Evolutionary conservation across 768 basidiomycete genomes (phyloP).

Genomic region (Melanogaster broomeanus): DNA sequence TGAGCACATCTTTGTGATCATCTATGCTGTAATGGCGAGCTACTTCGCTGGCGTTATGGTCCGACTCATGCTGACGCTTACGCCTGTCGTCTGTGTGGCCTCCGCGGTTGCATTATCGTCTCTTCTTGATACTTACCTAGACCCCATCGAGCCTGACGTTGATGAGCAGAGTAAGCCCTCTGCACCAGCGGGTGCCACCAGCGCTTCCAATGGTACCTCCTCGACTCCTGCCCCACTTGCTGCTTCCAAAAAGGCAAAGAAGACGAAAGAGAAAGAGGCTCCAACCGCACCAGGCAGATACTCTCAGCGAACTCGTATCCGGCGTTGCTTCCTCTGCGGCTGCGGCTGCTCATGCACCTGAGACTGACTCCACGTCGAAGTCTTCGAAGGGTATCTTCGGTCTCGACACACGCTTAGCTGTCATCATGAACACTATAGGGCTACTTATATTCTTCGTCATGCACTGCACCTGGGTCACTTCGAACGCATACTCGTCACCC

Average conservation of each 20-base stretch:
- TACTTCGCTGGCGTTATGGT: constrained; percentile 99
- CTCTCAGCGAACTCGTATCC: constrained; percentile 44
- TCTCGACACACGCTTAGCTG: constrained; percentile 76
- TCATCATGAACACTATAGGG: constrained; percentile 72
- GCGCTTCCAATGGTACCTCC: constrained; percentile 16
- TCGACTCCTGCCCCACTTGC: constrained; percentile 32
- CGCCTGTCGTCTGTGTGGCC: constrained; percentile 93
- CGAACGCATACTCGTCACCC: constrained; percentile 94
- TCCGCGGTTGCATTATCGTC: constrained; percentile 90
- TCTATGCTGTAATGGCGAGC: constrained; percentile 92
- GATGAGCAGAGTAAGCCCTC: constrained; percentile 10
- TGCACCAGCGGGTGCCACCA: neutral
- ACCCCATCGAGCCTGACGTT: constrained; percentile 69
- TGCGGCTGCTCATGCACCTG: constrained; percentile 23
- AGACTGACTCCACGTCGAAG: constrained; percentile 8
- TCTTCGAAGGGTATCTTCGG: constrained; percentile 71
- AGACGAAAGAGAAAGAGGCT: constrained; percentile 59
- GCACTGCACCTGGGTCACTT: constrained; percentile 97
- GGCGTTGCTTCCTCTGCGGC: constrained; percentile 37
- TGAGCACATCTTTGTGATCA: constrained; percentile 98
- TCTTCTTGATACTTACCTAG: constrained; percentile 87
- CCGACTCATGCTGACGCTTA: constrained; percentile 95
- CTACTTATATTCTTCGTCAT: constrained; percentile 89
- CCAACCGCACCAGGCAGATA: constrained; percentile 34
- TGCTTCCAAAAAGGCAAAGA: constrained; percentile 47